phyloP scores from a whole-genome alignment of 768 basidiomycete genomes.

The Mycena belliarum region DNA sequence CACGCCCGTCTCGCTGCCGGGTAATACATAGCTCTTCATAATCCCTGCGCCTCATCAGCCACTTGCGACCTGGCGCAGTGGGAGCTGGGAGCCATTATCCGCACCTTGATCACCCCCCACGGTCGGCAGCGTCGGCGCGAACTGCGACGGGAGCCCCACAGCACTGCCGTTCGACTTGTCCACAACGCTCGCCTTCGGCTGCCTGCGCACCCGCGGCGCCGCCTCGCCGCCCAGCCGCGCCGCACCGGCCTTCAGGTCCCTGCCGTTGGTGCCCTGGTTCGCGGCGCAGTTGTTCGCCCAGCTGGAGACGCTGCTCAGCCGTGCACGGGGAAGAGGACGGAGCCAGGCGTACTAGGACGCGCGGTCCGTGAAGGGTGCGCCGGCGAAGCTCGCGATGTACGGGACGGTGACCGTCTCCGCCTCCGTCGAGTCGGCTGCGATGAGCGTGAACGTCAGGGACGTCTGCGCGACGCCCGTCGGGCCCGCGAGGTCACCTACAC shows the following conservation, averaged over 20 bases:
- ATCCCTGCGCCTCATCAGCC: too few species aligned
- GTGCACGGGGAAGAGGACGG: constrained; percentile 1
- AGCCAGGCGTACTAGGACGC: constrained; percentile 47
- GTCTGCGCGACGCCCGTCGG: constrained; percentile 48
- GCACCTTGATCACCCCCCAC: constrained; percentile 42
- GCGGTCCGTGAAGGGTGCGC: constrained; percentile 50
- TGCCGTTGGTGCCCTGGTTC: constrained; percentile 49
- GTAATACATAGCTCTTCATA: constrained; percentile 57
- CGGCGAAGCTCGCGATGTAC: constrained; percentile 49
- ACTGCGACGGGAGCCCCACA: constrained; percentile 47
- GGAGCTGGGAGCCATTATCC: too few species aligned
- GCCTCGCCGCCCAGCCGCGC: not conserved
- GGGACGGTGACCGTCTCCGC: constrained; percentile 54
- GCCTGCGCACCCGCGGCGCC: constrained; percentile 24
- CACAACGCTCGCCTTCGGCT: constrained; percentile 42
- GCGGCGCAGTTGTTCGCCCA: constrained; percentile 63
- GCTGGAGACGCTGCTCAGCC: constrained; percentile 39
- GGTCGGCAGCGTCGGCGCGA: constrained; percentile 46
- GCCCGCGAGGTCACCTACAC: constrained; percentile 48
- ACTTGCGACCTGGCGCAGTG: too few species aligned
- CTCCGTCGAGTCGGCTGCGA: constrained; percentile 45
- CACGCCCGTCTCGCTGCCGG: constrained; percentile 59
- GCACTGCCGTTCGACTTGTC: constrained; percentile 42
- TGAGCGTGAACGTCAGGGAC: constrained; percentile 48
- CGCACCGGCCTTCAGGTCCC: constrained; percentile 36